Base-by-base conservation (phyloP, 2,329 filamentous ascomycete species). In the Monilinia aucupariae region DNA sequence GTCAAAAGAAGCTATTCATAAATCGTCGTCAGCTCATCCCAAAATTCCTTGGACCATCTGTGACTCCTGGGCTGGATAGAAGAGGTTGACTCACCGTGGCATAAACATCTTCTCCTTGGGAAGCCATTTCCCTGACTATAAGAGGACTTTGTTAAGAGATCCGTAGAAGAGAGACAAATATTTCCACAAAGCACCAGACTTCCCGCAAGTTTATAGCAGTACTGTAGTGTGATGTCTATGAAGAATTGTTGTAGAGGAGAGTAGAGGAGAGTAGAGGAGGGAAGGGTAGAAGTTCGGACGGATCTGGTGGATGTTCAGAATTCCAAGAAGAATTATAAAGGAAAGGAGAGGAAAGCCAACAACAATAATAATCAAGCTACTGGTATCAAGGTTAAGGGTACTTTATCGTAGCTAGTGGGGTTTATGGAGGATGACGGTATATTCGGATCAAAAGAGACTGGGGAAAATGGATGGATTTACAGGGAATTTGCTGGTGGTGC, bases 1-100 rank as follows among this genome's bases (percentile, higher is more conserved):
- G 85, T 96, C 79, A 96, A 81, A 63, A 97, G 85, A 76, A 99
- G 89, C 93, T 97, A 77, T 72, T 67, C 43, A 51, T 58, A n/a
- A n/a, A n/a, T 41, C 27, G n/a, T 22, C 34, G 64, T 66, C 48
- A 66, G 65, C 65, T 64, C 39, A 51, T 32, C 37, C 58, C 30
- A 51, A 34, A n/a, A n/a, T n/a, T 37, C 10, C 48, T 59, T 30
- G 27, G 27, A 6, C 27, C 27, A 59, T 67, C 53, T n/a, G n/a
- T n/a, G 61, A 70, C 72, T 39, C 0, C n/a, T n/a, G n/a, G n/a
- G n/a, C n/a, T n/a, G n/a, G n/a, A n/a, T n/a, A n/a, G 1, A 49
- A 45, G n/a, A 22, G 15, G 39, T 49, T 30, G 17, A 69, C 72
- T 65, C 61, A 86, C 85, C 72, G 85, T 88, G 77, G 83, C 86